A percentile compares a stretch with the other conserved stretches of the same genome.
Evolutionary conservation across 2,329 filamentous ascomycete genomes (phyloP).

Genomic region (Penicillium sp.): DNA sequence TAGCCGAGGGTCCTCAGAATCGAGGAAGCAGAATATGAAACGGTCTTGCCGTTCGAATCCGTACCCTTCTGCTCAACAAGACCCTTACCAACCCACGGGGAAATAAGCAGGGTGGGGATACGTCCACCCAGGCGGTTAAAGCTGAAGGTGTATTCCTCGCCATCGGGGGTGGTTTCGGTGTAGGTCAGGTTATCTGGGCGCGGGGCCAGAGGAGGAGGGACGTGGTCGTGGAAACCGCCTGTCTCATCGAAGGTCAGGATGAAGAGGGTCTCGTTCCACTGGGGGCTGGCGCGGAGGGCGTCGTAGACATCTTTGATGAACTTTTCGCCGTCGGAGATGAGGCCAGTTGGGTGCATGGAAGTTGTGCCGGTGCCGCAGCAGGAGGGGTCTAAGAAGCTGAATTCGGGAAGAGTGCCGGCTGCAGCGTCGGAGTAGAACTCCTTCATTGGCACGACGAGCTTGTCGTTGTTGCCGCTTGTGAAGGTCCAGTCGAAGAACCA

Average conservation of each 20-base stretch:
- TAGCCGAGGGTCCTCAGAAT: constrained; percentile 38
- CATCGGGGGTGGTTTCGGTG: constrained; percentile 35
- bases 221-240: constrained; percentile 46
- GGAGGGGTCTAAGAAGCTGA: constrained; percentile 44
- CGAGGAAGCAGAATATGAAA: constrained; percentile 35
- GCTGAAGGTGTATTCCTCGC: constrained; percentile 31
- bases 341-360: constrained; percentile 41
- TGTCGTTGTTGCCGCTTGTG: constrained; percentile 30
- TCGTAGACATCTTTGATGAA: constrained; percentile 45
- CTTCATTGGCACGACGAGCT: constrained; percentile 35
- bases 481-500: constrained; percentile 42
- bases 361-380: constrained; percentile 45
- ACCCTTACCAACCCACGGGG: constrained; percentile 35
- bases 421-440: constrained; percentile 41
- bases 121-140: constrained; percentile 37
- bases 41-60: constrained; percentile 23
- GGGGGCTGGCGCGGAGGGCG: constrained; percentile 36
- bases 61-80: constrained; percentile 37
- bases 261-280: constrained; percentile 42
- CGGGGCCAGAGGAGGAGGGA: constrained; percentile 37
- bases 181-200: constrained; percentile 40
- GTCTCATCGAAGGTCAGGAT: constrained; percentile 45
- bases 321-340: constrained; percentile 41
- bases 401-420: constrained; percentile 36
- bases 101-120: constrained; percentile 36